phyloP scores from a whole-genome alignment of 208 protist species.

The Phytomonas sp. region DNA sequence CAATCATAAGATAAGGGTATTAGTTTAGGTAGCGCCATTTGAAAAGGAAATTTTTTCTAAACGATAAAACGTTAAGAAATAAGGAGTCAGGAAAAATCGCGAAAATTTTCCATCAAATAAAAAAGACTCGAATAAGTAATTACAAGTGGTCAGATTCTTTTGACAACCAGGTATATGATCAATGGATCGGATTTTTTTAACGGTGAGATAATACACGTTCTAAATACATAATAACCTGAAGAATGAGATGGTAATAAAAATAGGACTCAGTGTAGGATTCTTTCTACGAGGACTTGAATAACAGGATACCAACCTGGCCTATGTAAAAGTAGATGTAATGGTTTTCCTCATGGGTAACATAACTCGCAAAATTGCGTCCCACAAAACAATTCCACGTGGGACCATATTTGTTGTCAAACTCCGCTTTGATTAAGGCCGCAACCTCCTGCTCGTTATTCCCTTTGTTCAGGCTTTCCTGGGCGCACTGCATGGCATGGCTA shows the following conservation, averaged over 20 bases:
- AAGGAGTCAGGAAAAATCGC: neutral
- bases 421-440: conserved; percentile 98
- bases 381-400: conserved; percentile 99
- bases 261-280: neutral
- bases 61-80: conserved; percentile 1
- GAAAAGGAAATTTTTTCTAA: neutral
- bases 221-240: neutral
- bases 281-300: conserved; percentile 91
- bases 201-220: neutral
- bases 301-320: conserved; percentile 98
- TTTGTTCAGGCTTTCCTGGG: conserved; percentile 96
- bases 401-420: conserved; percentile 98
- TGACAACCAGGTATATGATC: neutral
- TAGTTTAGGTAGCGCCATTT: neutral
- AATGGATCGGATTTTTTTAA: neutral
- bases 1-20: conserved; percentile 9
- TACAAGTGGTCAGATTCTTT: neutral
- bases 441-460: conserved; percentile 99
- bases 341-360: conserved; percentile 99
- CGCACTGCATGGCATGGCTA: conserved; percentile 97
- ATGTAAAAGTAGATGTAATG: conserved; percentile 99
- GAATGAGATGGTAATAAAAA: neutral
- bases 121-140: conserved; percentile 7
- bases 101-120: conserved; percentile 5
- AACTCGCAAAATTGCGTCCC: conserved; percentile 99